Conservation (phyloP, 495 filamentous ascomycete species). For the Apodospora peruviana region DNA sequence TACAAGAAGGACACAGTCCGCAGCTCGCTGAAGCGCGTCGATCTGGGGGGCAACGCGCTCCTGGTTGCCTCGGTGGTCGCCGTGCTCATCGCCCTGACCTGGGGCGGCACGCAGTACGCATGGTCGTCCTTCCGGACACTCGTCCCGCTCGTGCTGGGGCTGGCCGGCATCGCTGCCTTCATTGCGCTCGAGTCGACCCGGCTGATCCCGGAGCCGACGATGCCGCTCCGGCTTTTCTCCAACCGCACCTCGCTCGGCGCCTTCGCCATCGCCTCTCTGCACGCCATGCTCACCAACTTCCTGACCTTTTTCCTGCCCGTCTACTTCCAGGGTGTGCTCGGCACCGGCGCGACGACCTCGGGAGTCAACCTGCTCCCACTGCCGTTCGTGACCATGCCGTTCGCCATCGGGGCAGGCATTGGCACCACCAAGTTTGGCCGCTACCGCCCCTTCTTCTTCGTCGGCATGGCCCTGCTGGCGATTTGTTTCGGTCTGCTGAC, state of each 20-base stretch:
- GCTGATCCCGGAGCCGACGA: slow-evolving; percentile 18
- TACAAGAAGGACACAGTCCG: slow-evolving; percentile 16
- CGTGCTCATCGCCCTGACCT: slow-evolving; percentile 20
- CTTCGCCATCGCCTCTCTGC: slow-evolving; percentile 5
- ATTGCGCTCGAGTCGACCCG: slow-evolving; percentile 10
- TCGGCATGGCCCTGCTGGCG: slow-evolving; percentile 31
- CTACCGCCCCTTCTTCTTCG: slow-evolving; percentile 38
- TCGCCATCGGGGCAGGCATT: slow-evolving; percentile 23
- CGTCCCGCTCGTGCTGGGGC: slow-evolving; percentile 21
- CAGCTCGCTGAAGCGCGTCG: slow-evolving; percentile 17
- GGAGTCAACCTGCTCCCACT: slow-evolving; percentile 38
- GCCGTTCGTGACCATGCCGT: slow-evolving; percentile 25
- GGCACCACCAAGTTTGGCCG: slow-evolving; percentile 35
- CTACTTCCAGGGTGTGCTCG: slow-evolving; percentile 42
- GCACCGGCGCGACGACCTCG: slow-evolving; percentile 10
- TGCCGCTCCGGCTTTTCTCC: slow-evolving; percentile 24
- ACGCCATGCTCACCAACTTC: slow-evolving; percentile 13
- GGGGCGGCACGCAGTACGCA: slow-evolving; percentile 9
- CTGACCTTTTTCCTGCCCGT: slow-evolving; percentile 44
- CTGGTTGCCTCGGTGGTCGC: slow-evolving; percentile 22
- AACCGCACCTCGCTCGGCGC: slow-evolving; percentile 43
- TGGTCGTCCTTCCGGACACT: slow-evolving; percentile 26
- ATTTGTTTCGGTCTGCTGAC: slow-evolving; percentile 39
- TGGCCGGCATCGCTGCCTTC: slow-evolving; percentile 20
- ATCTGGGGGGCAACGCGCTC: slow-evolving; percentile 26